A percentile compares a stretch with the other conserved stretches of the same genome.
These are phyloP conservation scores for Starmerella geochares DNA, from an alignment of 805 yeast species.

Conservation along the genomic window DNA sequence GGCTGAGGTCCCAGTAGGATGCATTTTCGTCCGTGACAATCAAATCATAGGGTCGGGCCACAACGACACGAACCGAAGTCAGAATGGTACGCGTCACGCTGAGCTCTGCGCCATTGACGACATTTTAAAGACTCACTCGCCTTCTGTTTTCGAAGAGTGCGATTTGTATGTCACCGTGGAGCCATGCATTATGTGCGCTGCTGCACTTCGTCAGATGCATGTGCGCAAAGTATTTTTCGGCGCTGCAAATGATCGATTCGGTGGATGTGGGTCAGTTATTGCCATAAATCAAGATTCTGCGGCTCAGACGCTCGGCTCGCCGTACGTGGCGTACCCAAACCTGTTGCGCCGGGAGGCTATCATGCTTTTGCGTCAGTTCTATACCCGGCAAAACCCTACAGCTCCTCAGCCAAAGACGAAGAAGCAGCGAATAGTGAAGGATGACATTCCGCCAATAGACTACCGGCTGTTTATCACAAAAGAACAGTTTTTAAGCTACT, in stretches of 20 bases:
- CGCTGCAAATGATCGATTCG: slow-evolving; percentile 89
- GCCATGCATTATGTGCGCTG: slow-evolving; percentile 97
- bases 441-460: slow-evolving; percentile 43
- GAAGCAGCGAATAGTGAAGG: slow-evolving; percentile 44
- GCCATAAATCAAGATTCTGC: slow-evolving; percentile 41
- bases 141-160: slow-evolving; percentile 39
- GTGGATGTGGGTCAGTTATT: slow-evolving; percentile 88
- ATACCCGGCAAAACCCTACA: slow-evolving; percentile 69
- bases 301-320: slow-evolving; percentile 26
- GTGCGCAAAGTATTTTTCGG: slow-evolving; percentile 73
- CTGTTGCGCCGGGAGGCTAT: slow-evolving; percentile 73
- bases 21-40: slow-evolving; percentile 50
- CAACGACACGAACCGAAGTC: slow-evolving; percentile 75
- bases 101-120: slow-evolving; percentile 71
- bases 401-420: slow-evolving; percentile 77
- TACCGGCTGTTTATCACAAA: slow-evolving; percentile 45
- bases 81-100: slow-evolving; percentile 86
- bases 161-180: slow-evolving; percentile 89
- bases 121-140: slow-evolving; percentile 35
- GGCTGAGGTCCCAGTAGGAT: slow-evolving; percentile 81
- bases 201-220: slow-evolving; percentile 72
- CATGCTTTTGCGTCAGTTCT: slow-evolving; percentile 67
- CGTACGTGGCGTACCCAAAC: slow-evolving; percentile 65
- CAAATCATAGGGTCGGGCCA: slow-evolving; percentile 62
- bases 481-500: slow-evolving; percentile 42